phyloP scores from a whole-genome alignment of 1,284 basidiomycete genomes.

The Trichosporon ovoides region DNA sequence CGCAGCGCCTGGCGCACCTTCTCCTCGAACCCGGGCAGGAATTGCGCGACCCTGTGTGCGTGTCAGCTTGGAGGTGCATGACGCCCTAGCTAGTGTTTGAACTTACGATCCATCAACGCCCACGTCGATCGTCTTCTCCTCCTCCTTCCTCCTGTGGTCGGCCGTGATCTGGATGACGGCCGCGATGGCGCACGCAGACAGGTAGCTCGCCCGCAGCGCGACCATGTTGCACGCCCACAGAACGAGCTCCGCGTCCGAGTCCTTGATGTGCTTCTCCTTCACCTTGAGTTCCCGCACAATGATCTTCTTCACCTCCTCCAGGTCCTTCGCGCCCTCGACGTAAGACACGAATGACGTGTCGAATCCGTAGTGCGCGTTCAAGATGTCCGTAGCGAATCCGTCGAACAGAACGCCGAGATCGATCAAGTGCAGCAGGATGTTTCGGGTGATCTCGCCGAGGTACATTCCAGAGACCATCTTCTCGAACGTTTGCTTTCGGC shows the following conservation, averaged over 20 bases:
- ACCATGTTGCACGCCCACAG: slow-evolving; percentile 73
- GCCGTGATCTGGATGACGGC: slow-evolving; percentile 78
- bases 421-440: slow-evolving; percentile 76
- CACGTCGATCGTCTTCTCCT: slow-evolving; percentile 59
- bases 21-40: slow-evolving; percentile 78
- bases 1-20: slow-evolving; percentile 68
- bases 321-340: slow-evolving; percentile 57
- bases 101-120: slow-evolving; percentile 82
- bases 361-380: slow-evolving; percentile 89
- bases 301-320: slow-evolving; percentile 52
- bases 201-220: slow-evolving; percentile 70
- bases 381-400: slow-evolving; percentile 63
- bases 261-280: slow-evolving; percentile 47
- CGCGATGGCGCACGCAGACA: slow-evolving; percentile 86
- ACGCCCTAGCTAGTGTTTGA: too few species aligned
- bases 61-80: not conserved
- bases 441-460: slow-evolving; percentile 86
- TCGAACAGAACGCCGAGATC: slow-evolving; percentile 69
- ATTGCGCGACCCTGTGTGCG: slow-evolving; percentile 72
- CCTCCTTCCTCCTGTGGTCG: slow-evolving; percentile 53
- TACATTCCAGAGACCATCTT: slow-evolving; percentile 99
- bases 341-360: slow-evolving; percentile 90
- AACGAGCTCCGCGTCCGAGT: slow-evolving; percentile 63
- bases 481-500: slow-evolving; percentile 85
- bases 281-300: slow-evolving; percentile 63